These are phyloP conservation scores for Ustilago crameri DNA, from an alignment of 1,284 basidiomycete genomes.

Conservation along the genomic window DNA sequence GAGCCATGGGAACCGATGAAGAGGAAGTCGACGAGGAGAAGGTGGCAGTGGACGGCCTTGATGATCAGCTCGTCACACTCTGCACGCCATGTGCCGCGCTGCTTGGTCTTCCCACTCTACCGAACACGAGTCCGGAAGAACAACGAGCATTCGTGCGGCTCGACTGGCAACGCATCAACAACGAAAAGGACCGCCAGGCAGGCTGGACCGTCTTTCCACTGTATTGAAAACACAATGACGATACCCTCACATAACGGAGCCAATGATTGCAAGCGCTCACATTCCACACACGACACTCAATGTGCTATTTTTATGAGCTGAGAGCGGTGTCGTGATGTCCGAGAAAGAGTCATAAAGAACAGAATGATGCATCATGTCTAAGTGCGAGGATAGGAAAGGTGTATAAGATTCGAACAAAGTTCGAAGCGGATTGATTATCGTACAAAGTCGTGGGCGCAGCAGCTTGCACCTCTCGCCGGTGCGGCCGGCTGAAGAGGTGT, in stretches of 20 bases:
- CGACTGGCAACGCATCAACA: constrained; percentile 32
- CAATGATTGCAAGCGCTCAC: too few species aligned
- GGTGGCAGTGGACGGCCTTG: constrained; percentile 12
- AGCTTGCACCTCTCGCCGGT: neutral
- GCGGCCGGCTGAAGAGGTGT: neutral
- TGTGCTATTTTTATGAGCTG: neutral
- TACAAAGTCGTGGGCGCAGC: constrained; percentile 24
- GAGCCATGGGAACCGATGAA: neutral
- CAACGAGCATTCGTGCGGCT: constrained; percentile 4
- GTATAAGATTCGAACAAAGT: constrained; percentile 14
- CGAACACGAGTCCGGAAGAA: neutral
- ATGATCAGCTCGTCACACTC: constrained; percentile 35
- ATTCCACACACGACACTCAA: neutral
- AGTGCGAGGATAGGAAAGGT: neutral
- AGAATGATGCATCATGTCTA: constrained; percentile 16
- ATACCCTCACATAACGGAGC: too few species aligned
- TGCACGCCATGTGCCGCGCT: constrained; percentile 37
- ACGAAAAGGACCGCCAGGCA: constrained; percentile 5
- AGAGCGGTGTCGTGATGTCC: constrained; percentile 38
- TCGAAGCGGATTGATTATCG: constrained; percentile 27
- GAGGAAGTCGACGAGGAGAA: neutral
- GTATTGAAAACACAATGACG: constrained; percentile 11
- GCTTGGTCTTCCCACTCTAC: constrained; percentile 25
- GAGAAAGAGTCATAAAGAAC: constrained; percentile 11
- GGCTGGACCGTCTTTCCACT: constrained; percentile 44